Base-by-base conservation (phyloP, 2,329 filamentous ascomycete genomes). In the Dryadomyces quercivorus region DNA sequence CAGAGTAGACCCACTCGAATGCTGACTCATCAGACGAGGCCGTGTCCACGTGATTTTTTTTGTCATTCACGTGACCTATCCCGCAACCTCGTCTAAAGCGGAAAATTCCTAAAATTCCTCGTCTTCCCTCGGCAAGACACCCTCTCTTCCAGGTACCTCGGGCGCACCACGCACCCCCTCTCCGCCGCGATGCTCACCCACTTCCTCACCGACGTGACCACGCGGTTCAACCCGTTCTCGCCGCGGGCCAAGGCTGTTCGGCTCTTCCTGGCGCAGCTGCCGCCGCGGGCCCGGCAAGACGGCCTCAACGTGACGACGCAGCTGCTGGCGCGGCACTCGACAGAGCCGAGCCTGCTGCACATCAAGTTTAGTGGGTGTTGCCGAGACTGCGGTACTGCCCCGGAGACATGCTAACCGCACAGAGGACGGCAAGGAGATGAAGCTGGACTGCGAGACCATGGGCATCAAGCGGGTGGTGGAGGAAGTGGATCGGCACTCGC, bases 391-490 rank as follows among this genome's bases (percentile, higher is more conserved):
- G 20, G 7, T n/a, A n/a, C 49, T 22, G 3, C 7, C 31, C 26
- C 18, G 34, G 22, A 45, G 40, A 13, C 9, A n/a, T 34, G 36
- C 34, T 49, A 36, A 54, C 36, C 1, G 13, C 1, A 54, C 66
- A 94, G 88, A 95, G 77, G 93, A 96, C 66, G 93, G 93, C 63
- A 95, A 92, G 72, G 85, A 94, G 64, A 81, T 97, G 73, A 81
- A 82, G 38, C 78, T 97, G 43, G 84, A 95, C 66, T 78, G 88
- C 61, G 83, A 88, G 62, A 86, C 85, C 68, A 75, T 91, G 71
- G 86, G 84, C 62, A 91, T 97, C 66, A 87, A 88, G 66, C 86
- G 90, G 64, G 80, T 97, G 20, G 77, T 92, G 56, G 87, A 90
- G 67, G 90, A 97, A 70, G 83, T 95, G 47, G 87, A 96, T 67